Evolutionary conservation across 2,329 filamentous ascomycete genomes (phyloP).

Genomic region (Ophiostoma ips): DNA sequence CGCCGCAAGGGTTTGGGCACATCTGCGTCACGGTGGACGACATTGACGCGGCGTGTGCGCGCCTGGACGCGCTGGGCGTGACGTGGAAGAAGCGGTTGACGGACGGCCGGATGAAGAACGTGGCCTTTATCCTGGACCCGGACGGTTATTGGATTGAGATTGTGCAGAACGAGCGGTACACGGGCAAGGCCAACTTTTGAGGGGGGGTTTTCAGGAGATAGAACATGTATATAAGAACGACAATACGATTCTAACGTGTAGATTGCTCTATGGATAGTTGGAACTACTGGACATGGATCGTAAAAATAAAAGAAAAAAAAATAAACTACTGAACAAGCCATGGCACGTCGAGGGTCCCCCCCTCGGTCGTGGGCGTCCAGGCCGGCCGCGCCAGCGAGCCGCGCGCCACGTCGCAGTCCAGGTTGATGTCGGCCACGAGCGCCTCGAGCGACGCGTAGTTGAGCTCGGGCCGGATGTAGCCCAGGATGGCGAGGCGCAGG

Average conservation of each 20-base stretch:
- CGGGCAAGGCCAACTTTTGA: conserved; percentile 36
- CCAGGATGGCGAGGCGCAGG: conserved; percentile 68
- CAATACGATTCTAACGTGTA: too few relatives aligned
- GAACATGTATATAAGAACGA: too few relatives aligned
- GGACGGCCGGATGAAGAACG: conserved; percentile 83
- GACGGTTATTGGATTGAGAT: conserved; percentile 75
- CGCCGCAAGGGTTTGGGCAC: conserved; percentile 90
- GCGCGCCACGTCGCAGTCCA: conserved; percentile 73
- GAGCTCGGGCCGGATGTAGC: conserved; percentile 77
- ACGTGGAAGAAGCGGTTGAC: conserved; percentile 93
- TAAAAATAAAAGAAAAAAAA: not conserved
- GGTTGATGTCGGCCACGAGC: conserved; percentile 73
- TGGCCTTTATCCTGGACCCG: conserved; percentile 82
- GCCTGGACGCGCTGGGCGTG: conserved; percentile 69
- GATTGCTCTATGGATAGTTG: too few relatives aligned
- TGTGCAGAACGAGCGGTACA: conserved; percentile 64
- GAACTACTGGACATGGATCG: too few relatives aligned
- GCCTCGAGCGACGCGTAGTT: conserved; percentile 78
- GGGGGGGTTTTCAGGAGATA: not conserved
- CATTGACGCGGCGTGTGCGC: conserved; percentile 70
- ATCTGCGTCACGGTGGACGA: conserved; percentile 83
- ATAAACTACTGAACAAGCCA: conserved; percentile 5
- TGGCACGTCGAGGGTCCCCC: conserved; percentile 2
- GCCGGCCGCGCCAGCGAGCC: conserved; percentile 53
- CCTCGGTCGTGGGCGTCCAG: conserved; percentile 34